Percentiles rank a stretch among this genome's conserved stretches.
Conservation (phyloP, 768 basidiomycete species). For the Calvatia gigantea region DNA sequence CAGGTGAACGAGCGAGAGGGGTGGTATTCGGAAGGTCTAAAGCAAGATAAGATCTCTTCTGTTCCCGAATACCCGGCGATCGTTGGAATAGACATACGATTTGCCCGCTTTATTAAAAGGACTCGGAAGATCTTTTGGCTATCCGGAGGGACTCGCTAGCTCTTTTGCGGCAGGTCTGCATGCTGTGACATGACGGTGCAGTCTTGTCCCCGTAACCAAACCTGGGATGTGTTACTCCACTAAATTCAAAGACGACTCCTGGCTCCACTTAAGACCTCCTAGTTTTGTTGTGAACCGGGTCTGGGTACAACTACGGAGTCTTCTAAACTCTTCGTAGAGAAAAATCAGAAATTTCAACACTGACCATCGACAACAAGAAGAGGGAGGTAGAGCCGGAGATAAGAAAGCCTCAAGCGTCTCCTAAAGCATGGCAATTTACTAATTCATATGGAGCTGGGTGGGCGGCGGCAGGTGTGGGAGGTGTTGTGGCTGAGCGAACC, state of each 20-base stretch:
- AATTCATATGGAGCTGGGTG: no score
- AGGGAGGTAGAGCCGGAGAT: neutral
- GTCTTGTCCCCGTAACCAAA: neutral
- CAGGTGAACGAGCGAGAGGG: slow-evolving; percentile 45
- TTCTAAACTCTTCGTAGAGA: neutral
- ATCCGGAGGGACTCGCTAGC: neutral
- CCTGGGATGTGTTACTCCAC: neutral
- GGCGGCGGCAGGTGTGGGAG: no score
- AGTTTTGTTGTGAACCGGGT: neutral
- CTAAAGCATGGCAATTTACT: neutral
- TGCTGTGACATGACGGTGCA: neutral
- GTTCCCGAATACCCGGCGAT: neutral
- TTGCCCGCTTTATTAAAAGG: neutral
- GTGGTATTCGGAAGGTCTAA: slow-evolving; percentile 23
- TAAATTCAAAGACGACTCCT: neutral
- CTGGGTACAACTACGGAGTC: neutral
- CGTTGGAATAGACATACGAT: neutral
- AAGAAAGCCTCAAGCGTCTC: neutral
- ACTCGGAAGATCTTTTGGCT: neutral
- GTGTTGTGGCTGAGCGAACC: no score
- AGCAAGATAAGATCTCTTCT: slow-evolving; percentile 7
- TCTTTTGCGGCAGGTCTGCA: no score
- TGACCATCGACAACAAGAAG: neutral
- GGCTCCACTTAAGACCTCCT: neutral
- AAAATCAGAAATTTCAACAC: neutral